Base-by-base conservation (phyloP, 2,329 filamentous ascomycete species). In the Colletotrichum liriopes region DNA sequence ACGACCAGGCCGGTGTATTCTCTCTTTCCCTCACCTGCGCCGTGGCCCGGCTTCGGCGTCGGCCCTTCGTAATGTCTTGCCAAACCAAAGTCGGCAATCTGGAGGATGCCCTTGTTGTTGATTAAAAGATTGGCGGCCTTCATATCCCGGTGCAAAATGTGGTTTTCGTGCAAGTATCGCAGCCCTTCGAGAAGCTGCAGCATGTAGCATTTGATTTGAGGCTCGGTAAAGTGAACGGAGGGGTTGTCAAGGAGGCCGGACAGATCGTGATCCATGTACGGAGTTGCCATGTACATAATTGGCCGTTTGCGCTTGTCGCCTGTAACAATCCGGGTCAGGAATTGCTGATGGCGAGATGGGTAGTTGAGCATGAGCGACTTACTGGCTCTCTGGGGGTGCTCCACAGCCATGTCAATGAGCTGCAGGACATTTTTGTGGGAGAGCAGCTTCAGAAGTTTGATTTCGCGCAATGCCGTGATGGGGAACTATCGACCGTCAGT, bases 221-320 rank as follows among this genome's bases (percentile, higher is more conserved):
- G 89, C 78, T 95, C 92, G 60, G 93, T 93, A 78, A 99, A 96
- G 51, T 90, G 89, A 49, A 99, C 95, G 8, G 92, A 91, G 12
- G 96, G 96, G 78, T 99, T 99, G 81, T 98, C 96, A 77, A 99
- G 91, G 39, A 99, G 90, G 55, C 96, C 96, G 11, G 96, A 97
- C n/a, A 99, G 89, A 83, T 99, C 96, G 83, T 99, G 96, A 77
- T 98, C 95, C 95, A 98, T 98, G 82, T 99, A 99, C 8, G 96
- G 96, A 55, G 93, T 98, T 63, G 97, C 96, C 96, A 99, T 99
- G 84, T 98, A 98, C 87, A 99, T 95, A 77, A 95, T 95, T 4
- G 93, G 92, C 72, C 92, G 91, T 82, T 94, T 95, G 76, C 92
- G 90, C 82, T 94, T 94, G 80, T 96, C 93, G 77, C 90, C 91